Conservation (phyloP, 257 asterid species). For the Cruciata laevipes region DNA sequence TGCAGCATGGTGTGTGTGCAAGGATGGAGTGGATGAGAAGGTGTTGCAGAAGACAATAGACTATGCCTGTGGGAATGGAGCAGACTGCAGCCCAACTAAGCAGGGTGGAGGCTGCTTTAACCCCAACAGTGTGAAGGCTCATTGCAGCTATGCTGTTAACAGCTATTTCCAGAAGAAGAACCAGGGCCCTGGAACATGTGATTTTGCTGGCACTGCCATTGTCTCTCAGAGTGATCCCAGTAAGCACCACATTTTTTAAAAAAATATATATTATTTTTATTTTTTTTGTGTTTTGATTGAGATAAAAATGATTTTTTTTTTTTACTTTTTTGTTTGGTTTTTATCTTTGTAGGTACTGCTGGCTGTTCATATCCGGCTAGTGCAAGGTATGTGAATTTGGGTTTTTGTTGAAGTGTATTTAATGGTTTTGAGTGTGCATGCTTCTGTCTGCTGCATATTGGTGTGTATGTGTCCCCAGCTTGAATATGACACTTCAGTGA, state of each 20-base stretch:
- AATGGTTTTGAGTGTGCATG: neutral
- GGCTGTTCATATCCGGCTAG: slow-evolving; percentile 61
- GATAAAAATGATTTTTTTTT: neutral
- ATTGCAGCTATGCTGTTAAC: slow-evolving; percentile 82
- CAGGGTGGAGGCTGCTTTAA: slow-evolving; percentile 51
- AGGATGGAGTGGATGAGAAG: slow-evolving; percentile 48
- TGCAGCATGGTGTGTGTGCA: slow-evolving; percentile 83
- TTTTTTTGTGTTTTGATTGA: neutral
- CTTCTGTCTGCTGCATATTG: neutral
- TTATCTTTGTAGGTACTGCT: slow-evolving; percentile 29
- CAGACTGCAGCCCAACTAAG: slow-evolving; percentile 66
- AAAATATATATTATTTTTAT: too few relatives aligned
- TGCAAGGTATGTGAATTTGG: slow-evolving; percentile 44
- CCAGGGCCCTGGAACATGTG: slow-evolving; percentile 56
- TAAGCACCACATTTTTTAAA: slow-evolving; percentile 23
- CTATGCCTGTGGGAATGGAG: slow-evolving; percentile 90
- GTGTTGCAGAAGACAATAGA: slow-evolving; percentile 64
- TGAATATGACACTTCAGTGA: neutral
- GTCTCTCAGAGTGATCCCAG: slow-evolving; percentile 55
- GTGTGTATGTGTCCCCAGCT: too few relatives aligned
- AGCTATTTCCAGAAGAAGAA: slow-evolving; percentile 70
- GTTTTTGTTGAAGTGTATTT: neutral
- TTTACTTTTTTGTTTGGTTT: too few relatives aligned
- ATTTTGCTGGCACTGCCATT: slow-evolving; percentile 62
- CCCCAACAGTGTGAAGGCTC: slow-evolving; percentile 68